phyloP scores from a whole-genome alignment of 768 basidiomycete genomes.

The Amanita jacksonii region DNA sequence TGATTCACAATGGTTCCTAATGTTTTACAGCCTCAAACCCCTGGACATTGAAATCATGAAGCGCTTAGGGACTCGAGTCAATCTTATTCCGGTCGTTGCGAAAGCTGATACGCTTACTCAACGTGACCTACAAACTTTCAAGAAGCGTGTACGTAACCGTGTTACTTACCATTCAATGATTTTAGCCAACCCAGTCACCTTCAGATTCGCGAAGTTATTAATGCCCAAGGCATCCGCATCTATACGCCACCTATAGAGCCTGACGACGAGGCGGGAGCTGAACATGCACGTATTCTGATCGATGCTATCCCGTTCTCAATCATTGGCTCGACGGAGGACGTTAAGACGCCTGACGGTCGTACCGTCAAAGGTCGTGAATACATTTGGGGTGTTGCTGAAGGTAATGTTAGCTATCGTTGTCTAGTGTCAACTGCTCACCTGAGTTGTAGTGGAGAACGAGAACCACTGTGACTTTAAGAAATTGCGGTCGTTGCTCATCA shows the following conservation, averaged over 20 bases:
- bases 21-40: constrained; percentile 67
- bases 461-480: constrained; percentile 99
- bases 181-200: constrained; percentile 3
- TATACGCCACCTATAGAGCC: constrained; percentile 89
- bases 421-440: not conserved
- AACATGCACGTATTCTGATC: constrained; percentile 80
- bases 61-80: constrained; percentile 94
- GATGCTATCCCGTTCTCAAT: constrained; percentile 98
- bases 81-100: constrained; percentile 94
- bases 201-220: constrained; percentile 82
- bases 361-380: constrained; percentile 97
- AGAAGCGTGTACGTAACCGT: constrained; percentile 67
- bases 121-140: constrained; percentile 84
- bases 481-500: constrained; percentile 87
- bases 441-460: constrained; percentile 83
- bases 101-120: constrained; percentile 98
- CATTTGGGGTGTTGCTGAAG: constrained; percentile 99
- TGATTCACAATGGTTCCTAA: constrained; percentile 5
- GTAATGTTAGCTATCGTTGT: constrained; percentile 28
- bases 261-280: constrained; percentile 71
- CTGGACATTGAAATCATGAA: constrained; percentile 99
- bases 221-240: constrained; percentile 88
- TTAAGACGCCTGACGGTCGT: constrained; percentile 83
- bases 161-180: constrained; percentile 5
- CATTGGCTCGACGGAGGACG: constrained; percentile 94